A percentile compares a stretch with the other conserved stretches of the same genome.
phyloP scores from a whole-genome alignment of 2,329 filamentous ascomycete genomes.

The Pseudogymnoascus sp. region DNA sequence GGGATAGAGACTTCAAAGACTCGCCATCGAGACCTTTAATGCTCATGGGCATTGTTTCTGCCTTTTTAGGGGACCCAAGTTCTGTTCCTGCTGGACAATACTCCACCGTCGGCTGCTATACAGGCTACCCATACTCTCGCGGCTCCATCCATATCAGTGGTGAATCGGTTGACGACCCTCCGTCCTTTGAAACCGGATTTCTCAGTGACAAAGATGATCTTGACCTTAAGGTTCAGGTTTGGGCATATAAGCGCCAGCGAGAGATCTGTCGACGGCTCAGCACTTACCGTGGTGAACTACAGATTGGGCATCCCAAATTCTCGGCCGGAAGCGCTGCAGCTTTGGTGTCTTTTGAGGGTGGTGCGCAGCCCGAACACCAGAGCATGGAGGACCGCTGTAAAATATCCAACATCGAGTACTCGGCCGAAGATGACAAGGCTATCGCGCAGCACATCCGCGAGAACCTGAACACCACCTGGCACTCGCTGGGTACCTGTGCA shows the following conservation, averaged over 20 bases:
- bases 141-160: slow-evolving; percentile 51
- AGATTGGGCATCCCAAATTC: slow-evolving; percentile 37
- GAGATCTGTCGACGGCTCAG: slow-evolving; percentile 49
- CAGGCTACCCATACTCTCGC: slow-evolving; percentile 51
- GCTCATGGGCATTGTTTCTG: slow-evolving; percentile 42
- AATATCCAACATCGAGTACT: slow-evolving; percentile 9
- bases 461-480: slow-evolving; percentile 27
- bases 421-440: slow-evolving; percentile 14
- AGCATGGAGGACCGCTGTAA: slow-evolving; percentile 11
- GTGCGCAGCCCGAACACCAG: slow-evolving; percentile 17
- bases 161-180: slow-evolving; percentile 33
- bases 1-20: slow-evolving; percentile 45
- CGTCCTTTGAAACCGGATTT: slow-evolving; percentile 45
- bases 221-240: slow-evolving; percentile 49
- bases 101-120: slow-evolving; percentile 43
- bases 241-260: slow-evolving; percentile 57
- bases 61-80: slow-evolving; percentile 37
- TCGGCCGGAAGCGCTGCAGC: slow-evolving; percentile 33
- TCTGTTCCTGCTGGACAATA: slow-evolving; percentile 38
- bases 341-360: slow-evolving; percentile 24
- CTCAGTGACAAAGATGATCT: slow-evolving; percentile 39
- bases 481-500: slow-evolving; percentile 28
- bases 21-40: slow-evolving; percentile 31
- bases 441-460: slow-evolving; percentile 31
- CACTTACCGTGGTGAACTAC: slow-evolving; percentile 40